A percentile compares a stretch with the other conserved stretches of the same genome.
These are phyloP conservation scores for Noccaea bulbosa DNA, from an alignment of 345 rosid species.

Conservation along the genomic window DNA sequence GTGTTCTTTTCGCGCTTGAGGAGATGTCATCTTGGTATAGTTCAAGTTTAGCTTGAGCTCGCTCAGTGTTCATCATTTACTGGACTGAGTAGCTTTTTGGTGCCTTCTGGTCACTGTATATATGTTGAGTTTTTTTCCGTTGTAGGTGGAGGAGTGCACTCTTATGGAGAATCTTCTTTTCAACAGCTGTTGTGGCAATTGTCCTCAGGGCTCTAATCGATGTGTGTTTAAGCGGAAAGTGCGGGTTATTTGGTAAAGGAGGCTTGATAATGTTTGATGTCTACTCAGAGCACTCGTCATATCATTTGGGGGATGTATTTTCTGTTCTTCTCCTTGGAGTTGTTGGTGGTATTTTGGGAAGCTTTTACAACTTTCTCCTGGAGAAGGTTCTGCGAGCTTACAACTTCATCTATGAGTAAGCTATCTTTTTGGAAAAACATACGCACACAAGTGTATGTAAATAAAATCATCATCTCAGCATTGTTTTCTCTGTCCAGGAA, in stretches of 20 bases:
- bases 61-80: not conserved
- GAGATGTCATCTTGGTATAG: slow-evolving; percentile 96
- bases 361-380: slow-evolving; percentile 71
- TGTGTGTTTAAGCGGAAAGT: slow-evolving; percentile 76
- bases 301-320: slow-evolving; percentile 77
- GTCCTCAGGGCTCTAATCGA: slow-evolving; percentile 88
- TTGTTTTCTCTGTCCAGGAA: slow-evolving; percentile 55
- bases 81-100: not conserved
- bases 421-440: slow-evolving; percentile 13
- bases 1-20: slow-evolving; percentile 85
- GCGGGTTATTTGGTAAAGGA: slow-evolving; percentile 92
- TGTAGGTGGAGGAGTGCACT: slow-evolving; percentile 81
- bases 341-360: slow-evolving; percentile 87
- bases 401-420: slow-evolving; percentile 78
- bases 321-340: slow-evolving; percentile 80
- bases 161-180: slow-evolving; percentile 89
- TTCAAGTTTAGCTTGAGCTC: slow-evolving; percentile 8
- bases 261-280: slow-evolving; percentile 91
- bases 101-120: not conserved
- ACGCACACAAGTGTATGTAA: not conserved
- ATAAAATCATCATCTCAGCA: not conserved
- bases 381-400: slow-evolving; percentile 74
- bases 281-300: slow-evolving; percentile 65
- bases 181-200: slow-evolving; percentile 86
- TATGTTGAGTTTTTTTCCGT: not conserved